Evolutionary conservation across 2,329 filamentous ascomycete species (phyloP).

Genomic region (Cylindrodendrum hubeiense): DNA sequence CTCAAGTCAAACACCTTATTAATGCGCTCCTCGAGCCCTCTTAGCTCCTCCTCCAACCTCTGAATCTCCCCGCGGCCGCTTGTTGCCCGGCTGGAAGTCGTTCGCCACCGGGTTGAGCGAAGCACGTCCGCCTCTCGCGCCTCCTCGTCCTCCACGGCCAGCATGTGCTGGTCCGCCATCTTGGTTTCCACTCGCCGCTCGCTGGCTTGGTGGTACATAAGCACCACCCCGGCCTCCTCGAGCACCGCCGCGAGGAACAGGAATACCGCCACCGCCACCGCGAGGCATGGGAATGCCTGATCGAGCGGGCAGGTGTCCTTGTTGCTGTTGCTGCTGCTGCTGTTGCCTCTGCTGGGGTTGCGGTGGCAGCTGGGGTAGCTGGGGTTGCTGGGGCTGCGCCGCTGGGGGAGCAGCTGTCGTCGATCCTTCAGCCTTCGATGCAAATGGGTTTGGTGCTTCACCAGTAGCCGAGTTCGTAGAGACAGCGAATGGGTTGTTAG

Average conservation of each 20-base stretch:
- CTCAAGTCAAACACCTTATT: constrained; percentile 23
- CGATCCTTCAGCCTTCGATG: constrained; percentile 34
- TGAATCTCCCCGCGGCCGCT: constrained; percentile 67
- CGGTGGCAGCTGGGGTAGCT: constrained; percentile 26
- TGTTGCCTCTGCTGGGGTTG: constrained; percentile 26
- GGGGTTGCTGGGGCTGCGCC: constrained; percentile 35
- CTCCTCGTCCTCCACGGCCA: constrained; percentile 57
- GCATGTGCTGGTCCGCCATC: constrained; percentile 48
- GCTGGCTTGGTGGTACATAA: constrained; percentile 54
- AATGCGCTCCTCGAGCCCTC: constrained; percentile 56
- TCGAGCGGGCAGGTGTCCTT: constrained; percentile 38
- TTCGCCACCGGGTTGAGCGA: constrained; percentile 63
- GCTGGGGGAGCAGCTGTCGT: constrained; percentile 30
- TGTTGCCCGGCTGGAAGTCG: constrained; percentile 70
- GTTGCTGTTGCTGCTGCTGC: constrained; percentile 37
- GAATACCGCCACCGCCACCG: constrained; percentile 56
- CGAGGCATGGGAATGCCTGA: constrained; percentile 58
- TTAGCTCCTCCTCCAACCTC: constrained; percentile 58
- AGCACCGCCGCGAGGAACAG: constrained; percentile 56
- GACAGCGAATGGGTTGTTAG: constrained; percentile 50
- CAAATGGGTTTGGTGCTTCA: constrained; percentile 47
- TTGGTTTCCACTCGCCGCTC: constrained; percentile 50
- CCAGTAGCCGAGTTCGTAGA: constrained; percentile 27
- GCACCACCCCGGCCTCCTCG: constrained; percentile 54
- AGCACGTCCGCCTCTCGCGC: constrained; percentile 54